These are phyloP conservation scores for Russula griseocarnosa DNA, from an alignment of 768 basidiomycete genomes.

Conservation along the genomic window DNA sequence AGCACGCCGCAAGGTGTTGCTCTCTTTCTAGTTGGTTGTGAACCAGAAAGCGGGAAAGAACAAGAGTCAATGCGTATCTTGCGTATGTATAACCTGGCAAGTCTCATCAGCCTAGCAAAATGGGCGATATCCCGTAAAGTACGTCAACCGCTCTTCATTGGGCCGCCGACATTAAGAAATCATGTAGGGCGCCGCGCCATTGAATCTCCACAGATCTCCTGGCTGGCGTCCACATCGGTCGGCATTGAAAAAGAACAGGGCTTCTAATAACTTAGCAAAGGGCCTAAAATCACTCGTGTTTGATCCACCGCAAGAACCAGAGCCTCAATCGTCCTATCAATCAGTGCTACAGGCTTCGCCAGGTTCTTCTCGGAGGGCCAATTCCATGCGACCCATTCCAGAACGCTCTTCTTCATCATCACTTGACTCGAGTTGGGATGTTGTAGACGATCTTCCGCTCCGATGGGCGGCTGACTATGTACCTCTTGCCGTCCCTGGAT, in stretches of 20 bases:
- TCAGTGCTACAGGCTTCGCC: not conserved
- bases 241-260: slow-evolving; percentile 45
- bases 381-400: not conserved
- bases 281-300: slow-evolving; percentile 58
- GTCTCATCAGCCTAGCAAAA: slow-evolving; percentile 68
- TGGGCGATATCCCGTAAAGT: slow-evolving; percentile 72
- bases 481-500: slow-evolving; percentile 64
- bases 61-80: slow-evolving; percentile 53
- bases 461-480: slow-evolving; percentile 88
- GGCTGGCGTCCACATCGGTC: slow-evolving; percentile 51
- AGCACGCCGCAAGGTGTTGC: slow-evolving; percentile 68
- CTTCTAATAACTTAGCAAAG: slow-evolving; percentile 55
- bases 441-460: slow-evolving; percentile 67
- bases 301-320: slow-evolving; percentile 38
- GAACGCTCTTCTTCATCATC: not conserved
- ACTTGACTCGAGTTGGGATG: slow-evolving; percentile 46
- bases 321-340: slow-evolving; percentile 27
- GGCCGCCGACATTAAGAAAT: slow-evolving; percentile 1
- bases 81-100: slow-evolving; percentile 81
- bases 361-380: not conserved
- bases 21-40: slow-evolving; percentile 67
- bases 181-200: slow-evolving; percentile 52
- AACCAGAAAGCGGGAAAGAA: slow-evolving; percentile 51
- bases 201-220: slow-evolving; percentile 53
- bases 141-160: slow-evolving; percentile 13